phyloP scores from a whole-genome alignment of 495 filamentous ascomycete species.

The Daldinia grandis region DNA sequence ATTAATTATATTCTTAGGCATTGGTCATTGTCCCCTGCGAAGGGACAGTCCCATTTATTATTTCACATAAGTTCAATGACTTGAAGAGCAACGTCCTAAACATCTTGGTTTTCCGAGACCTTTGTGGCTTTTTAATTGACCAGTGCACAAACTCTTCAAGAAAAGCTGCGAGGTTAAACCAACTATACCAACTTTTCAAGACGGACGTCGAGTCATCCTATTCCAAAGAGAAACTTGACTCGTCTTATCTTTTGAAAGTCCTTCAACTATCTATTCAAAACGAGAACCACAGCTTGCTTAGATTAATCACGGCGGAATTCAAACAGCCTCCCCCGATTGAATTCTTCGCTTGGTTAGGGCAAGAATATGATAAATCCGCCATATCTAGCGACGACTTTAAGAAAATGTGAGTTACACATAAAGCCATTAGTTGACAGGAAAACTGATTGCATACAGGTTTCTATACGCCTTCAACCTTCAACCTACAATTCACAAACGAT shows the following conservation, averaged over 20 bases:
- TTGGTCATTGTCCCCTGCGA: slow-evolving; percentile 33
- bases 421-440: background rate
- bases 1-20: slow-evolving; percentile 17
- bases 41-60: slow-evolving; percentile 4
- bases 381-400: slow-evolving; percentile 1
- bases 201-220: background rate
- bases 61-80: too few relatives aligned
- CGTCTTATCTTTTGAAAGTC: background rate
- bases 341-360: slow-evolving; percentile 13
- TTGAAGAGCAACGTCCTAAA: too few relatives aligned
- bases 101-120: background rate
- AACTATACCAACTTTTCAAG: background rate
- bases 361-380: background rate
- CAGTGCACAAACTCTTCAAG: background rate
- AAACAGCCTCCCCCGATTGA: background rate
- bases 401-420: background rate
- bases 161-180: background rate
- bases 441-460: slow-evolving; percentile 12
- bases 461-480: background rate
- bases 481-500: background rate
- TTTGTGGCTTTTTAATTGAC: slow-evolving; percentile 3
- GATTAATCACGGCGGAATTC: background rate
- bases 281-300: background rate
- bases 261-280: background rate
- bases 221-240: background rate